Evolutionary conservation across 768 basidiomycete species (phyloP), one percentile per base, ranked within the genome.

Genomic region (Mrakia blollopis): DNA sequence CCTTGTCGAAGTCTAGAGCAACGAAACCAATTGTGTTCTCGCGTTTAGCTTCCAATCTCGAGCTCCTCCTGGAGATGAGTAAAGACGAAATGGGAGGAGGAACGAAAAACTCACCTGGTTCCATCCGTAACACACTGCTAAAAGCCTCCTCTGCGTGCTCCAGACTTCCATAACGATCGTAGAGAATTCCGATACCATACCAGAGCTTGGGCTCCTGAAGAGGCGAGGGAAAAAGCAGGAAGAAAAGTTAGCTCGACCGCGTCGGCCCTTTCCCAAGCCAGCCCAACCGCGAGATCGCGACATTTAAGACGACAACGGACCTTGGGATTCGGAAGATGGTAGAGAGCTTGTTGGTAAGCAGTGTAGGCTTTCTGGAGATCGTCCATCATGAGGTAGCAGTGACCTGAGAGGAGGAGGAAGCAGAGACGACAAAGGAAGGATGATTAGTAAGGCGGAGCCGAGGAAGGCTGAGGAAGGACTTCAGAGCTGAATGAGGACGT

Each of bases 121-220:
- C 95, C 94, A 98, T 98, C 79, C 91, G 87, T 60, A 99, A 89
- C 35, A 98, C 96, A 18, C 92, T 94, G 0, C 93, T 90, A 81
- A 99, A 99, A 0, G 97, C 97, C 83, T 98, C 97, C 84, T 99
- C 97, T 80, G 97, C 97, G 80, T 98, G 97, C 85, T 99, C 96
- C 82, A 99, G 87, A 72, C 93, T 95, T 23, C 97, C 97, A 81
- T 98, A 99, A 41, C 97, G 91, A 86, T 99, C 97, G 81, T 99
- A 98, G 47, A 98, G 89, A 76, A 98, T 98, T 47, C 97, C 97
- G 82, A 99, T 98, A 50, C 97, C 97, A 83, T 98, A 99, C 97
- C 97, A 99, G 13, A 99, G 87, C 82, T 98, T 98, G 6, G 96
- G 95, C 84, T 99, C 97, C 88, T 98, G 90, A 21, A 14, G 1